Base-by-base conservation (phyloP, 352 stramenopile species). In the Halophytophthora polymorphica region DNA sequence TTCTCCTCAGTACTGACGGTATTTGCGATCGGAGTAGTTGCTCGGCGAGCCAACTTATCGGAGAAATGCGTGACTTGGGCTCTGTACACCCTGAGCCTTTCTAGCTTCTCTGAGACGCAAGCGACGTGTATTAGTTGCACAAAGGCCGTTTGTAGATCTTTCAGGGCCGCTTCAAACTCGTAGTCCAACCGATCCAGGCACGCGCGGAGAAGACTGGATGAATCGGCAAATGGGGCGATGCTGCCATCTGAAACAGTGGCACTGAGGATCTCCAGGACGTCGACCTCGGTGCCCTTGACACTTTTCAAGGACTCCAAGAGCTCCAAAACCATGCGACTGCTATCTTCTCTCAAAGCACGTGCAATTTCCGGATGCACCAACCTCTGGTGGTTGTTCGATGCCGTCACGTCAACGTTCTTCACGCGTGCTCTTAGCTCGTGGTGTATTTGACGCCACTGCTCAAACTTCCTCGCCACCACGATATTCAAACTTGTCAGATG, bases 321-420 rank as follows among this genome's bases (percentile, higher is more conserved):
- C 21, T 58, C 35, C 25, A 69, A 45, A 53, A 69, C 43, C 4
- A 40, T 19, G 6, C 8, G 13, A n/a, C 6, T 19, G 2, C 12
- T 58, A 10, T 65, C 61, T 55, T 66, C 61, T 47, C 45, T 31
- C n/a, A 65, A 7, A 46, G 65, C 62, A 7, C 19, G 6, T 10
- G 36, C 33, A 31, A 4, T 8, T 31, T 31, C 25, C 8, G 25
- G 25, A 10, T 14, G 23, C 5, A 40, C 37, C 28, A 0, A 46
- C 4, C 44, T 17, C 15, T 46, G 45, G 3, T 4, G 6, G 39
- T 22, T 14, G 17, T 45, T 41, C 1, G 13, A n/a, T 19, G 23
- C 10, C 17, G 21, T 17, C 12, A 40, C n/a, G 2, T 56, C 56
- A 13, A 36, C 17, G 13, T 19, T 57, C n/a, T 45, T 56, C 8